phyloP scores from a whole-genome alignment of 1,139 yeast species.

The Meyerozyma elateridarum region DNA sequence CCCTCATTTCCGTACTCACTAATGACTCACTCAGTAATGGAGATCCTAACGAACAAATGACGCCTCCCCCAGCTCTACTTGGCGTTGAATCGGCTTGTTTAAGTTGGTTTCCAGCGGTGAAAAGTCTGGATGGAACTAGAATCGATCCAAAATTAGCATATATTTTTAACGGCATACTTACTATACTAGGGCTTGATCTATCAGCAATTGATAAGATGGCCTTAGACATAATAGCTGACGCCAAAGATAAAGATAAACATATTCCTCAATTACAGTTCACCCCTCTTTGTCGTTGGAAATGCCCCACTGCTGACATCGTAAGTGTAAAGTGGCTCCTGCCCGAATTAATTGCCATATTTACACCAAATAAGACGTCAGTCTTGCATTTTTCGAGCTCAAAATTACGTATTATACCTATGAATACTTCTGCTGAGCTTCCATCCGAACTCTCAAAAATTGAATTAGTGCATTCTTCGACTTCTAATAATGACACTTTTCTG shows the following conservation, averaged over 20 bases:
- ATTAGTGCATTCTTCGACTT: not conserved
- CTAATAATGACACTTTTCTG: not conserved
- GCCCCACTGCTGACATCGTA: conserved; percentile 31
- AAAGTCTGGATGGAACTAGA: conserved; percentile 13
- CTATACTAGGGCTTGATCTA: conserved; percentile 49
- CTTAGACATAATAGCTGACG: conserved; percentile 24
- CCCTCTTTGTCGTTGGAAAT: conserved; percentile 43
- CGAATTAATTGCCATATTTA: conserved; percentile 28
- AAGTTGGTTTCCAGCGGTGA: conserved; percentile 53
- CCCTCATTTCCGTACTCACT: not conserved
- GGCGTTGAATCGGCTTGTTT: conserved; percentile 40
- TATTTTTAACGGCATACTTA: conserved; percentile 58
- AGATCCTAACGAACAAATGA: conserved; percentile 2
- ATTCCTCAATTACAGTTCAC: conserved; percentile 36
- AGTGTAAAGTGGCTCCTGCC: conserved; percentile 59
- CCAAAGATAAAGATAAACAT: conserved; percentile 37
- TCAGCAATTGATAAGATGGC: conserved; percentile 25
- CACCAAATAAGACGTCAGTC: not conserved
- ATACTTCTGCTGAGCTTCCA: no score
- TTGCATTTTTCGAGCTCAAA: not conserved
- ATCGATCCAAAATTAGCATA: conserved; percentile 55
- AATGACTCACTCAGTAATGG: no score
- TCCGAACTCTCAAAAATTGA: not conserved
- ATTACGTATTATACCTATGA: no score
- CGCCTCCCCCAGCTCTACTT: conserved; percentile 1